Evolutionary conservation across 805 yeast genomes (phyloP), one percentile per base, ranked within the genome.

Genomic region (Lachancea kluyveri): DNA sequence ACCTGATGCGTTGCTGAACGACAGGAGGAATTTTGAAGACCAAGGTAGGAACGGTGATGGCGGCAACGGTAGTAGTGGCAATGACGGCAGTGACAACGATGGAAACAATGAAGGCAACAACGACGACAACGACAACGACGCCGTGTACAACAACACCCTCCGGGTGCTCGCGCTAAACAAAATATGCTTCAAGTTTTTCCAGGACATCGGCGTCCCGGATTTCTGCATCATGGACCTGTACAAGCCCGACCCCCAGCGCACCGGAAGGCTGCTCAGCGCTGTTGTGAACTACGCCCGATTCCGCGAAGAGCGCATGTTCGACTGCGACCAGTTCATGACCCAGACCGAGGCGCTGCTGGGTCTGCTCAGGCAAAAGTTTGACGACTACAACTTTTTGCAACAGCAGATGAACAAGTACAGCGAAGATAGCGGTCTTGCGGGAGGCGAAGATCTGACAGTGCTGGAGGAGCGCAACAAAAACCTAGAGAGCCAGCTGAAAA

Each of bases 251-350:
- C 64, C 82, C 0, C 57, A 54, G 22, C 64, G 94, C 36, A 65
- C 74, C 1, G 62, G 76, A 40, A 62, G 90, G 28, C 65, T 85
- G 13, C 56, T 86, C 17, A 84, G 94, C 51, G 92, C 92, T 1
- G 76, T 86, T 30, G 81, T 86, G 14, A 87, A 87, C 52, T 87
- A 74, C 64, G 94, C 94, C 1, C 62, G 90, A 35, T 86, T 82
- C 48, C 68, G 94, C 43, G 94, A 84, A 45, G 85, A 78, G 42
- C 77, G 82, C 37, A 70, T 78, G 52, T 68, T 65, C 15, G 87
- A 80, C 43, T 77, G 82, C 48, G 85, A 78, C 39, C 72, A 70
- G 16, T 60, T 81, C 16, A 73, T 79, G 17, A 60, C 67, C 5
- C 62, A 66, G 26, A 71, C 77, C 38, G 81, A 77, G 31, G 50